Base-by-base conservation (phyloP, 1,284 basidiomycete species). In the Sporisorium exsertum region DNA sequence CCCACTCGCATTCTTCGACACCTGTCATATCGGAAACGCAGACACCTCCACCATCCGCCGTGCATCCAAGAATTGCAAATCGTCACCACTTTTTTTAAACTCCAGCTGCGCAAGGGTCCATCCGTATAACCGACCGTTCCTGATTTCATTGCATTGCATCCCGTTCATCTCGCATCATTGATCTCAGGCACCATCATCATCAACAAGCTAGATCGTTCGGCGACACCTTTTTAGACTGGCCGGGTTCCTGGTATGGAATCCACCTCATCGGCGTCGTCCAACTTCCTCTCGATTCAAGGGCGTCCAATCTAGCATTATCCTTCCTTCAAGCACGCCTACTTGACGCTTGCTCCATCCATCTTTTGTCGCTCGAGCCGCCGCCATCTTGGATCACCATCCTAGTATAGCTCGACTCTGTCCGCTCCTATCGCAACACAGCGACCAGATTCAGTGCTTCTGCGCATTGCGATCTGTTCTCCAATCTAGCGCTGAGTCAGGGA, bases 1-100 rank as follows among this genome's bases (percentile, higher is more conserved):
- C n/a, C n/a, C n/a, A n/a, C 45, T 67, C 40, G 64, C 58, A 63
- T 58, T 55, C 61, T 54, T 59, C 61, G 61, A 69, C 60, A 64
- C 52, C 61, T 69, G 66, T 69, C 66, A 69, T 43, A 43, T 29
- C 52, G 51, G 66, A 47, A 64, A 61, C n/a, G 37, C 58, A 33
- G 61, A 9, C 63, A 20, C 40, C 68, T 71, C 68, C 68, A 72
- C 64, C 70, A 64, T 29, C 24, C 35, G 13, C 46, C 42, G 43
- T 35, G 60, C 69, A 56, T 58, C 56, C 37, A 55, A 56, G n/a
- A 60, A 35, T 61, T 50, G 43, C 54, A 53, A 64, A 53, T 35
- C 46, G 53, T 40, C 32, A 29, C 37, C 37, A 46, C 43, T 53
- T 33, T 43, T 22, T 43, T 43, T 43, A 18, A 40, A 40, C 35